phyloP scores from a whole-genome alignment of 2,329 filamentous ascomycete genomes.

The Beauveria pseudobassiana region DNA sequence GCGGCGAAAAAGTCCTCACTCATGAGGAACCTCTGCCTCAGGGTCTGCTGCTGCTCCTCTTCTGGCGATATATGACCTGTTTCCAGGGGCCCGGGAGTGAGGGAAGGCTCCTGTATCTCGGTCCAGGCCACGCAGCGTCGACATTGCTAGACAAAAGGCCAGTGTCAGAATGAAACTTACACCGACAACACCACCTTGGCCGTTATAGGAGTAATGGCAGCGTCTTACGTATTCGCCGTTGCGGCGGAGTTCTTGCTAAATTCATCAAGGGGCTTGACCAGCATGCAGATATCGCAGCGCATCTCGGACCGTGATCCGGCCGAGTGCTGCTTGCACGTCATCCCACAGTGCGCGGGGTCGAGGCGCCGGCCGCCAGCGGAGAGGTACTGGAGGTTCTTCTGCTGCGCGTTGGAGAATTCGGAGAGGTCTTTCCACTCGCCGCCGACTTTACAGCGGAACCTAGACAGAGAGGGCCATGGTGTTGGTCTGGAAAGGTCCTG shows the following conservation, averaged over 20 bases:
- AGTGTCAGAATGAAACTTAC: not conserved
- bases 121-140: conserved; percentile 28
- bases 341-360: conserved; percentile 26
- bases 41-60: conserved; percentile 16
- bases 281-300: conserved; percentile 24
- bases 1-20: not conserved
- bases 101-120: conserved; percentile 27
- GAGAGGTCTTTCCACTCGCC: conserved; percentile 19
- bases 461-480: not conserved
- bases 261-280: conserved; percentile 19
- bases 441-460: conserved; percentile 4
- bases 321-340: conserved; percentile 29
- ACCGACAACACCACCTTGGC: too few relatives aligned
- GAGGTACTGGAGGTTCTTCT: conserved; percentile 18
- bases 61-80: conserved; percentile 27
- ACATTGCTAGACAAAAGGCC: conserved; percentile 24
- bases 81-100: conserved; percentile 22
- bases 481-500: not conserved
- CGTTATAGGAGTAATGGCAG: not conserved
- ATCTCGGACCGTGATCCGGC: conserved; percentile 19
- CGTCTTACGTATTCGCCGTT: conserved; percentile 24
- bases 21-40: not conserved
- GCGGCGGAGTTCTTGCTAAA: conserved; percentile 25
- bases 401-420: conserved; percentile 27
- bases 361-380: conserved; percentile 10